Evolutionary conservation across 345 rosid species (phyloP), one percentile per base, ranked within the genome.

Genomic region (Pistacia atlantica): DNA sequence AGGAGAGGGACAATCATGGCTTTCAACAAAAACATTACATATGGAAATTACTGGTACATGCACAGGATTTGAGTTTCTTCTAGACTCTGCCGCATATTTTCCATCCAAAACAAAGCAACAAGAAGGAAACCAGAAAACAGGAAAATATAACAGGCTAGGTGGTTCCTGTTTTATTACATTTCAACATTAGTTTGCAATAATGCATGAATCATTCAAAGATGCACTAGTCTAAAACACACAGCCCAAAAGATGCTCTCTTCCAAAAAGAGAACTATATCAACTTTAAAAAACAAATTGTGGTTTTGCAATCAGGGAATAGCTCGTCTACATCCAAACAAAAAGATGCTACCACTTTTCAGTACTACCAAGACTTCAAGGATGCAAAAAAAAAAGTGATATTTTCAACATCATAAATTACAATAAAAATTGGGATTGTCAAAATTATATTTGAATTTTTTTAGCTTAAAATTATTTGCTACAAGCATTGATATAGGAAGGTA

Each of bases 1-100:
- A 84, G 14, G 57, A 64, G 42, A 75, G 45, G 52, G 16, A 59
- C 25, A 35, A 52, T 35, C 63, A 48, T 22, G 65, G 18, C 54
- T 67, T 66, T 22, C 14, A 33, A 2, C 63, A 56, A 5, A 48
- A 56, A 28, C 51, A 68, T 35, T 42, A 49, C 62, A 81, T 35
- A 62, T 11, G 9, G 58, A 51, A 65, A 48, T 64, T 61, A n/a
- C 7, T 12, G 11, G 54, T 8, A n/a, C n/a, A 13, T 48, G 31
- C n/a, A 67, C 62, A 58, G 12, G 62, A 25, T 58, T n/a, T 3
- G 28, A 25, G 31, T 22, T 58, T 18, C 25, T 9, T 8, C 25
- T 58, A 18, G 62, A n/a, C 20, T 58, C 31, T n/a, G 4, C 20
- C 62, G n/a, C 13, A 8, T 13, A 8, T 49, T 49, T 10, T 9